These are phyloP conservation scores for Neurospora sp. DNA, from an alignment of 495 filamentous ascomycete genomes.

Conservation along the genomic window DNA sequence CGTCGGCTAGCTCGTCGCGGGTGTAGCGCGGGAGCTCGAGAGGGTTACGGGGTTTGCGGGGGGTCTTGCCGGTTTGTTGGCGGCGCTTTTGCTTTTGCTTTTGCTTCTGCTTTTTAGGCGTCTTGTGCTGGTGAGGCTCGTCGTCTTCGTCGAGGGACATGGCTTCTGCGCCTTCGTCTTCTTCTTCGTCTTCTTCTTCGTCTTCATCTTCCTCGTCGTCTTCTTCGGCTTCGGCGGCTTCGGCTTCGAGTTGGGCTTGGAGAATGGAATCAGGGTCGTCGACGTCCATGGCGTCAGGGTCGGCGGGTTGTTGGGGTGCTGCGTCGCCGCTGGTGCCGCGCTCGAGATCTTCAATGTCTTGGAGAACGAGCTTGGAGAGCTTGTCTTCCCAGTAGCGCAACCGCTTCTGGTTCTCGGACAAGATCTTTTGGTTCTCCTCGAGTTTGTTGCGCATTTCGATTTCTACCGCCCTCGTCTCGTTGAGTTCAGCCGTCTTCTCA, in stretches of 20 bases:
- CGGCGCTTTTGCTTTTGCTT: neutral
- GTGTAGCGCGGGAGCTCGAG: slow-evolving; percentile 69
- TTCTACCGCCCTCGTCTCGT: slow-evolving; percentile 79
- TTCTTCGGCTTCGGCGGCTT: slow-evolving; percentile 16
- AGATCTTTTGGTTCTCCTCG: slow-evolving; percentile 86
- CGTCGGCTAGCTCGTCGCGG: slow-evolving; percentile 83
- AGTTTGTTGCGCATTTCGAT: slow-evolving; percentile 98
- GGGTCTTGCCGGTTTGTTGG: neutral
- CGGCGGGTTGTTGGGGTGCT: slow-evolving; percentile 2
- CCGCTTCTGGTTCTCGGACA: slow-evolving; percentile 78
- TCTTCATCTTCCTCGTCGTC: slow-evolving; percentile 4
- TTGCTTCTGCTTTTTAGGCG: neutral
- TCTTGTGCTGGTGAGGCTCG: neutral
- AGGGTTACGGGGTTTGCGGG: slow-evolving; percentile 13
- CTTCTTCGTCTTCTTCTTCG: neutral
- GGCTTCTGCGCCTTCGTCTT: neutral
- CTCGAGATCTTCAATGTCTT: slow-evolving; percentile 63
- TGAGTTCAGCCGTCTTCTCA: slow-evolving; percentile 74
- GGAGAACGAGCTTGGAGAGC: slow-evolving; percentile 64
- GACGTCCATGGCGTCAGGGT: slow-evolving; percentile 12
- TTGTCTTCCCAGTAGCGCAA: slow-evolving; percentile 82
- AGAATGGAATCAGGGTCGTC: slow-evolving; percentile 19
- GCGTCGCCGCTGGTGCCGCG: slow-evolving; percentile 7
- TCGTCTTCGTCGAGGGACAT: neutral
- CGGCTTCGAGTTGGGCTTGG: slow-evolving; percentile 8